Conservation (phyloP, 2,329 filamentous ascomycete genomes). For the Leptographium flavum region DNA sequence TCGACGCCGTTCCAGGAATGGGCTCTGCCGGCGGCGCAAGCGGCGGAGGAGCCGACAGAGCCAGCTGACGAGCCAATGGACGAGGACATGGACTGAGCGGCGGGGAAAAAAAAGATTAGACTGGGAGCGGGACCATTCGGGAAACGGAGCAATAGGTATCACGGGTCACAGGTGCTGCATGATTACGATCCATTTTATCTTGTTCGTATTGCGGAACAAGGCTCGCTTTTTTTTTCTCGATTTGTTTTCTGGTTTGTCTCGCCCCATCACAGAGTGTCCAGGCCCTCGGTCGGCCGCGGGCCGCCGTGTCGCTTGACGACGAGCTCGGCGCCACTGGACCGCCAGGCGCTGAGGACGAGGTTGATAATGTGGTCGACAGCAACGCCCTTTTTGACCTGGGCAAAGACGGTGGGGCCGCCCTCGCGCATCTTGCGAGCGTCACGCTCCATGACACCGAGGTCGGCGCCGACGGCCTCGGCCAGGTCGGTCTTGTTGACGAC, state of each 20-base stretch:
- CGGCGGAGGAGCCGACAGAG: conserved; percentile 11
- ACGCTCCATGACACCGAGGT: conserved; percentile 84
- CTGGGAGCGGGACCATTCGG: neutral
- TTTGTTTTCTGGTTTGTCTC: neutral
- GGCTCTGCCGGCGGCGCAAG: conserved; percentile 14
- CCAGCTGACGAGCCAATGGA: conserved; percentile 21
- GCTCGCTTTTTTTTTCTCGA: neutral
- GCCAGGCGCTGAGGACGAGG: conserved; percentile 85
- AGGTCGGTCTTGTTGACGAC: conserved; percentile 97
- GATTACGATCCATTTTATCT: conserved; percentile 6
- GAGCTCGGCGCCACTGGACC: conserved; percentile 65
- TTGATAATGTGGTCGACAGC: conserved; percentile 78
- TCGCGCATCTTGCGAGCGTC: conserved; percentile 92
- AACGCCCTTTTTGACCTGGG: conserved; percentile 87
- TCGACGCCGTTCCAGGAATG: conserved; percentile 34
- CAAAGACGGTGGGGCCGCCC: conserved; percentile 88
- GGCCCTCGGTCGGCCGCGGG: conserved; percentile 39
- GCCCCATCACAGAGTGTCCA: conserved; percentile 27
- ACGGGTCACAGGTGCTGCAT: neutral
- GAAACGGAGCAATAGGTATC: conserved; percentile 4
- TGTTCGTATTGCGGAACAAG: neutral
- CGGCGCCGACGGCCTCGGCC: conserved; percentile 78
- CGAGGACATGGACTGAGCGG: conserved; percentile 18
- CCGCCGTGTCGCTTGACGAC: conserved; percentile 39
- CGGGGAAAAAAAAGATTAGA: neutral